These are phyloP conservation scores for Cladosporium austrohemisphaericum DNA, from an alignment of 2,329 filamentous ascomycete genomes.

Conservation along the genomic window DNA sequence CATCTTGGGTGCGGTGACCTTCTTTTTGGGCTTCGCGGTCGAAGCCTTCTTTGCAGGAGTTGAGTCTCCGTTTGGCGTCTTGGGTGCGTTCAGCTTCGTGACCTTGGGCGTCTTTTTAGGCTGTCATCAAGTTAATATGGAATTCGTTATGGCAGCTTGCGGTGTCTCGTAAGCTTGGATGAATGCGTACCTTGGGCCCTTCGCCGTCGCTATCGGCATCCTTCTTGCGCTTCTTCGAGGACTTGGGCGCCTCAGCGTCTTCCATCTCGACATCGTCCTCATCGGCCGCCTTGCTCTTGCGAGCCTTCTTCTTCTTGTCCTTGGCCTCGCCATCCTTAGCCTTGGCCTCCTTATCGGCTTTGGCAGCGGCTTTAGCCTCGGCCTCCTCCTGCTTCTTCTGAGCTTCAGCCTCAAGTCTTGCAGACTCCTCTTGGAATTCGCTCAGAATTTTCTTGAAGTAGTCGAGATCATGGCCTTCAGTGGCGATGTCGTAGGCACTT, in stretches of 20 bases:
- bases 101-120: slow-evolving; percentile 50
- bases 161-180: background rate
- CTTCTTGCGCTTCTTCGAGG: slow-evolving; percentile 78
- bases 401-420: slow-evolving; percentile 34
- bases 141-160: background rate
- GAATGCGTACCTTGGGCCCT: slow-evolving; percentile 54
- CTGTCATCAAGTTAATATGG: slow-evolving; percentile 35
- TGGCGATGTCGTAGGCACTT: slow-evolving; percentile 74
- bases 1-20: slow-evolving; percentile 49
- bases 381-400: slow-evolving; percentile 29
- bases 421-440: slow-evolving; percentile 51
- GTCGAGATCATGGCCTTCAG: slow-evolving; percentile 70
- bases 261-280: slow-evolving; percentile 52
- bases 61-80: slow-evolving; percentile 38
- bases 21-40: slow-evolving; percentile 55
- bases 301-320: slow-evolving; percentile 41
- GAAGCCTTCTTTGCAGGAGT: slow-evolving; percentile 33
- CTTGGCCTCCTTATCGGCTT: slow-evolving; percentile 44
- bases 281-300: slow-evolving; percentile 32
- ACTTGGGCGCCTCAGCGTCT: slow-evolving; percentile 59
- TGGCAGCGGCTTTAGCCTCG: slow-evolving; percentile 38
- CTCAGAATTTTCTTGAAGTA: slow-evolving; percentile 78
- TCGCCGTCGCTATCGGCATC: slow-evolving; percentile 63
- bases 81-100: slow-evolving; percentile 45
- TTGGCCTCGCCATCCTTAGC: slow-evolving; percentile 51